phyloP scores from a whole-genome alignment of 768 basidiomycete genomes.

The Psilocybe cyanescens region DNA sequence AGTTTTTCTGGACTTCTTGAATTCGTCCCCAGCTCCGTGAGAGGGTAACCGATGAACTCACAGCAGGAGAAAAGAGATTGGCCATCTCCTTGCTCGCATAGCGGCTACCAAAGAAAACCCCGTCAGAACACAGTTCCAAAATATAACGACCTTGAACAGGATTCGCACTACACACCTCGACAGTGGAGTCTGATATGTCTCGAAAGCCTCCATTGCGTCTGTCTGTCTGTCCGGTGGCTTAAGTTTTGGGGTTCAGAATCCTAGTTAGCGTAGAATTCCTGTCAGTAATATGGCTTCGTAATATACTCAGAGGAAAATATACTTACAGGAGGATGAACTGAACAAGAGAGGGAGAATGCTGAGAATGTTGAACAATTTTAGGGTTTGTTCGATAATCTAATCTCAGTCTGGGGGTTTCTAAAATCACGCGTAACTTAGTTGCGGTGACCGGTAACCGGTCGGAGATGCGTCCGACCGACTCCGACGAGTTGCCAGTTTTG shows the following conservation, averaged over 20 bases:
- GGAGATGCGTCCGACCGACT: no score
- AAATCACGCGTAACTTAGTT: no score
- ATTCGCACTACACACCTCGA: slow-evolving; percentile 59
- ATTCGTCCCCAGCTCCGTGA: not conserved
- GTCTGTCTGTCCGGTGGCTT: not conserved
- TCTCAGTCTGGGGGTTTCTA: not conserved
- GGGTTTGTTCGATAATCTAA: not conserved
- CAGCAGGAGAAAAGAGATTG: slow-evolving; percentile 92
- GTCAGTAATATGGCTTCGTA: no score
- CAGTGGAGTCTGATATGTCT: slow-evolving; percentile 82
- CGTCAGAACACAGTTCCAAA: not conserved
- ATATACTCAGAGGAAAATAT: no score
- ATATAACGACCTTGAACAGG: not conserved
- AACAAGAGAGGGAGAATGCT: no score
- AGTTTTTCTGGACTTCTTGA: not conserved
- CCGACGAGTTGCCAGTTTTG: no score
- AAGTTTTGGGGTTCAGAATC: no score
- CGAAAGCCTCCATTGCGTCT: slow-evolving; percentile 58
- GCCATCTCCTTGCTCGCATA: slow-evolving; percentile 99
- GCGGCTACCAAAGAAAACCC: slow-evolving; percentile 56
- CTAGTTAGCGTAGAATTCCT: no score
- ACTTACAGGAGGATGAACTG: no score
- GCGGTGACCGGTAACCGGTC: no score
- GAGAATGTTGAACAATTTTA: not conserved
- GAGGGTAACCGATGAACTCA: slow-evolving; percentile 38